These are phyloP conservation scores for Hordeum pubiflorum DNA, from an alignment of 202 grass and related monocot genomes.

Conservation along the genomic window DNA sequence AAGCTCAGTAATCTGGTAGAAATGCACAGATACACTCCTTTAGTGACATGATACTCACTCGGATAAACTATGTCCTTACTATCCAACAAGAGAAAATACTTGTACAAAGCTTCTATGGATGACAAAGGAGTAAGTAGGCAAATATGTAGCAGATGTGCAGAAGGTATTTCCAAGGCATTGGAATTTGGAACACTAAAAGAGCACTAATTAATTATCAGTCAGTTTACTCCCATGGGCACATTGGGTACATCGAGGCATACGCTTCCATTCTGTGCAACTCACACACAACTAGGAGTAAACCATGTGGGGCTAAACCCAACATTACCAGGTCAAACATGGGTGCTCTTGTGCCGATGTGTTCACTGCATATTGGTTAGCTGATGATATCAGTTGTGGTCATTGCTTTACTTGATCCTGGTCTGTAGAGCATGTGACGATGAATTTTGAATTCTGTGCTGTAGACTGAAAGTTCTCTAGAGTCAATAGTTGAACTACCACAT, in stretches of 20 bases:
- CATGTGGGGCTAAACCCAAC: not conserved
- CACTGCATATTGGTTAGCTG: not conserved
- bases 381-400: not conserved
- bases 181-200: not conserved
- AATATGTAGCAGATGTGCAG: not conserved
- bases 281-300: not conserved
- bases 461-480: not conserved
- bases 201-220: not conserved
- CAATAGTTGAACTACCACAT: not conserved
- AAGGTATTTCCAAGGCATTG: not conserved
- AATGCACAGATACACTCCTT: not conserved
- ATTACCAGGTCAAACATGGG: not conserved
- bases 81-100: not conserved
- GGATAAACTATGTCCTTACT: not conserved
- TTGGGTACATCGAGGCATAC: not conserved
- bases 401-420: not conserved
- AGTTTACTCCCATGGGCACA: not conserved
- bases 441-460: not conserved
- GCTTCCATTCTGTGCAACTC: not conserved
- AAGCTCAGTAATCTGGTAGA: not conserved
- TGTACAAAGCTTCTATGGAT: not conserved
- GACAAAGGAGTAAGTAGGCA: not conserved
- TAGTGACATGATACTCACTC: not conserved
- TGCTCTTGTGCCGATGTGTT: not conserved
- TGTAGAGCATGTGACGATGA: not conserved